A percentile compares a stretch with the other conserved stretches of the same genome.
phyloP scores from a whole-genome alignment of 345 rosid genomes.

The Acer yangbiense region DNA sequence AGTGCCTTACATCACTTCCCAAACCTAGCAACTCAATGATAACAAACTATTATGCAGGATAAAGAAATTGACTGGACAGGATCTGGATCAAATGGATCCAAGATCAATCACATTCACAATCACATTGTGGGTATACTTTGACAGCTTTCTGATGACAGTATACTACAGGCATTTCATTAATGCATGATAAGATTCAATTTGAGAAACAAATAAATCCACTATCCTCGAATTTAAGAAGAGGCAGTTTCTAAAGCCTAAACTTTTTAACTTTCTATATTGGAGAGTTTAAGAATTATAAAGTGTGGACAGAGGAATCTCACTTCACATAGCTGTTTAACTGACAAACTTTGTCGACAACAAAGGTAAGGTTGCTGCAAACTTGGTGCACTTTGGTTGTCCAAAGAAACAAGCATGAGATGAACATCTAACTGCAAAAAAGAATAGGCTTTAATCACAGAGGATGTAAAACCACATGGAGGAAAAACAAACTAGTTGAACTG shows the following conservation, averaged over 20 bases:
- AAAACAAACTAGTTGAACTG: not conserved
- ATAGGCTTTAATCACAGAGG: slow-evolving; percentile 8
- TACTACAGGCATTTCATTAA: not conserved
- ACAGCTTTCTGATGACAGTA: not conserved
- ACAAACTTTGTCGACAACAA: slow-evolving; percentile 68
- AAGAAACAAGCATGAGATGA: slow-evolving; percentile 75
- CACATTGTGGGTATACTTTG: not conserved
- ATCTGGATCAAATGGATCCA: not conserved
- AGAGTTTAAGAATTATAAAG: slow-evolving; percentile 19
- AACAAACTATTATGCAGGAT: not conserved
- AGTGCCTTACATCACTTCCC: too few species aligned
- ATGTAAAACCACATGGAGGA: not conserved
- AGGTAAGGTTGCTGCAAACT: slow-evolving; percentile 79
- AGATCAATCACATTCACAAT: not conserved
- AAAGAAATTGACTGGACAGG: not conserved
- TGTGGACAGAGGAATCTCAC: slow-evolving; percentile 53
- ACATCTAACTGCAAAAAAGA: slow-evolving; percentile 58
- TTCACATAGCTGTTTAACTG: slow-evolving; percentile 74
- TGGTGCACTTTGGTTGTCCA: slow-evolving; percentile 55
- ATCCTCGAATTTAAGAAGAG: not conserved
- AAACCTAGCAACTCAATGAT: slow-evolving; percentile 4
- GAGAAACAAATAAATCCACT: not conserved
- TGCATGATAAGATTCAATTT: not conserved
- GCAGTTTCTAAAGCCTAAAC: not conserved
- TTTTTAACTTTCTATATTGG: slow-evolving; percentile 15